Evolutionary conservation across 1,139 yeast species (phyloP), one percentile per base, ranked within the genome.

Genomic region (Debaryomyces sp.): DNA sequence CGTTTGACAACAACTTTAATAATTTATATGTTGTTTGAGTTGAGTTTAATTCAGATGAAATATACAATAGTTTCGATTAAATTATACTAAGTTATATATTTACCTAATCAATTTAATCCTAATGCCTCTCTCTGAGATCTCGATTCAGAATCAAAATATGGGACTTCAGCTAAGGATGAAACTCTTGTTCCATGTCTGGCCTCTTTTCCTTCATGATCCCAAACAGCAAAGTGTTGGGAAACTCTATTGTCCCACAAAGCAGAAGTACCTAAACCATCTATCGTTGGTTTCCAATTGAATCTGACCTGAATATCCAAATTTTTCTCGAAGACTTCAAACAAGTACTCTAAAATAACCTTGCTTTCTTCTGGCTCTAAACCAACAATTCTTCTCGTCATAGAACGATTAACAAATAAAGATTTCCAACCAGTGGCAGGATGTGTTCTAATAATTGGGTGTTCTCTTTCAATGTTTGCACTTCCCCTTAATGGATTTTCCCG

Each of bases 241-340:
- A 77, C 58, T 63, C 85, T 66, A 68, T 81, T 81, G 54, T 81
- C 85, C 86, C 86, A 81, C 44, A 81, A 59, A 35, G 84, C 85
- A 49, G 82, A 76, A 26, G 82, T 75, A 24, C 84, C 84, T 42
- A 68, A 68, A 8, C 83, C 85, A 1, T 67, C 64, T 56, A 71
- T 67, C 24, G 80, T 65, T 37, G 76, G 71, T 49, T 71, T 71
- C 85, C 85, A 81, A 56, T 73, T 78, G 68, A 80, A 80, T 57
- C 85, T 66, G 27, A 79, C 83, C 60, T 81, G 84, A 45, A 71
- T 71, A 50, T 72, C 77, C 52, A 67, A 60, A 55, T 70, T 66
- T 56, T 63, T 70, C 57, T 72, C 77, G 47, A 57, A 69, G 17
- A 72, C 57, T 9, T 55, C 47, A 53, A 52, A 71, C 52, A 72